phyloP scores from a whole-genome alignment of 352 stramenopile genomes.

The Aphanomyces euteiches region DNA sequence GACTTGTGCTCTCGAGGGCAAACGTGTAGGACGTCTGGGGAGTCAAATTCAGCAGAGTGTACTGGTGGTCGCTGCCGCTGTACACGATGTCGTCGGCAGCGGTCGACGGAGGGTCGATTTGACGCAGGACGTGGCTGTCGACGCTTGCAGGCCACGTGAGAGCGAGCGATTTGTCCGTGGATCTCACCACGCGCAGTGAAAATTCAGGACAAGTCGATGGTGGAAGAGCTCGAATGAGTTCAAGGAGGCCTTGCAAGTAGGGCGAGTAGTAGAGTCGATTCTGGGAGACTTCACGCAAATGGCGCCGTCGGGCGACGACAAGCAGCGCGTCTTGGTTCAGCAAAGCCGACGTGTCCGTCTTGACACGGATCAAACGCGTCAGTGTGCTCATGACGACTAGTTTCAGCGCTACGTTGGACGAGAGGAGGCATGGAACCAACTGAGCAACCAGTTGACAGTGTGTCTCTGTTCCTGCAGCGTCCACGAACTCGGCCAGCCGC shows the following conservation, averaged over 20 bases:
- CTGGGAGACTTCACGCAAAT: constrained; percentile 54
- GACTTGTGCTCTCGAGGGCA: background rate
- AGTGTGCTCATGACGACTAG: constrained; percentile 51
- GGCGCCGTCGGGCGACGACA: constrained; percentile 46
- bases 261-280: constrained; percentile 59
- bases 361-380: constrained; percentile 38
- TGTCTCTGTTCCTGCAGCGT: background rate
- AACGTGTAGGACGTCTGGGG: constrained; percentile 11
- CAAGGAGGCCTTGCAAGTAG: constrained; percentile 67
- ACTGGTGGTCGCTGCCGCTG: constrained; percentile 2
- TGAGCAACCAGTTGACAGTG: constrained; percentile 6
- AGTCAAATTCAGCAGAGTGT: constrained; percentile 2
- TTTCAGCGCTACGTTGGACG: constrained; percentile 64
- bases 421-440: constrained; percentile 36
- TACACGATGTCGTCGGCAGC: background rate
- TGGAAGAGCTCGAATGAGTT: constrained; percentile 40
- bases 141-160: constrained; percentile 4
- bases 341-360: background rate
- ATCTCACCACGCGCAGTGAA: background rate
- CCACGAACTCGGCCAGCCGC: constrained; percentile 10
- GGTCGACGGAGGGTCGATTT: background rate
- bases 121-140: background rate
- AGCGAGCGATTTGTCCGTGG: constrained; percentile 17
- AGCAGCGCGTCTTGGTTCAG: constrained; percentile 39
- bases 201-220: background rate